A percentile compares a stretch with the other conserved stretches of the same genome.
phyloP scores from a whole-genome alignment of 345 rosid species.

The Camelina neglecta region DNA sequence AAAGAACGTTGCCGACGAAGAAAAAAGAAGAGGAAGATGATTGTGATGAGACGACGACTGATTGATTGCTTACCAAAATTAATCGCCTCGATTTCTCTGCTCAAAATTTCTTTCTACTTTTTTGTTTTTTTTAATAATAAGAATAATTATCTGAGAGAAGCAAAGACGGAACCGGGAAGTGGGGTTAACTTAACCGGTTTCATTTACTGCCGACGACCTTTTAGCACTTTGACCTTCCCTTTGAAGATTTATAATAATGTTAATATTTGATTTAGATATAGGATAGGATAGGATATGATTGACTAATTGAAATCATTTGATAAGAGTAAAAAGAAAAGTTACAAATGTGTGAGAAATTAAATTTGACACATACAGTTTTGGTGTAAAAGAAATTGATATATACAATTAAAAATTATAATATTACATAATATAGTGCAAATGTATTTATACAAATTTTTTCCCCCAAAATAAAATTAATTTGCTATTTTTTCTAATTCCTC shows the following conservation, averaged over 20 bases:
- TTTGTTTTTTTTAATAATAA: background rate
- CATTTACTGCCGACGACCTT: background rate
- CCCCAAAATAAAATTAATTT: background rate
- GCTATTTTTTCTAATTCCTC: constrained; percentile 37
- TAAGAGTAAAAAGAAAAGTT: background rate
- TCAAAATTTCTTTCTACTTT: too few species aligned
- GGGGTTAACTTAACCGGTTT: constrained; percentile 41
- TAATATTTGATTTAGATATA: background rate
- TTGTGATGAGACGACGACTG: constrained; percentile 14
- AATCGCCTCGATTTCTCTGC: constrained; percentile 25
- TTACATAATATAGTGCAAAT: constrained; percentile 7
- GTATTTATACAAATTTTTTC: background rate
- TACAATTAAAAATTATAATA: constrained; percentile 17
- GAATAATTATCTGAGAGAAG: constrained; percentile 21
- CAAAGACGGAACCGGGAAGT: constrained; percentile 38
- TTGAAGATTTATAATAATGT: constrained; percentile 24
- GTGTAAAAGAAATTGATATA: background rate
- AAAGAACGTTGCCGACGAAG: constrained; percentile 1
- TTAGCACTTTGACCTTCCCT: constrained; percentile 43
- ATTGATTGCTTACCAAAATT: background rate
- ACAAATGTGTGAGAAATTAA: background rate
- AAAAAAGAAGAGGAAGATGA: constrained; percentile 20
- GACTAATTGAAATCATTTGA: background rate
- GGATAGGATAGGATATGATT: background rate
- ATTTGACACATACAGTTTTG: background rate